Conservation (phyloP, 768 basidiomycete species). For the Russula compacta region DNA sequence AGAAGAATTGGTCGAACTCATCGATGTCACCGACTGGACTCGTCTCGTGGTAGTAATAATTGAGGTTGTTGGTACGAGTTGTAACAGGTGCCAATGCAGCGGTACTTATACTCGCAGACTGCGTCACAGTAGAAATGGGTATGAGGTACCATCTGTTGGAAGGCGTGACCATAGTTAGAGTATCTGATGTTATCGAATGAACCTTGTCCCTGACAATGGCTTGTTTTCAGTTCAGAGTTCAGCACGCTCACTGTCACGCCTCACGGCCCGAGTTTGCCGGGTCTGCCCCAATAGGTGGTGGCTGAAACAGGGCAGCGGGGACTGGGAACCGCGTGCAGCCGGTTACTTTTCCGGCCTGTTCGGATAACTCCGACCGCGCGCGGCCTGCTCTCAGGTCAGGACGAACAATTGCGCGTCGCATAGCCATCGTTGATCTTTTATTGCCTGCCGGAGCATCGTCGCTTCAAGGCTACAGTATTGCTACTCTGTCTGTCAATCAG, state of each 20-base stretch:
- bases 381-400: no score
- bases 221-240: no score
- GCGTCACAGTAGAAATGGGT: background rate
- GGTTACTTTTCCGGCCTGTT: no score
- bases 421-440: no score
- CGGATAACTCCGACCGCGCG: no score
- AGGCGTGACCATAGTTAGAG: background rate
- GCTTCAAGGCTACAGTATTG: no score
- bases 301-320: background rate
- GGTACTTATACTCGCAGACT: background rate
- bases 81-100: no score
- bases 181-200: background rate
- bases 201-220: background rate
- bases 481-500: no score
- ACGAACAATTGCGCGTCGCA: no score
- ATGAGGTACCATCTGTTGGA: background rate
- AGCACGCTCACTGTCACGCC: no score
- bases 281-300: background rate
- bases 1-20: background rate
- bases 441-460: no score
- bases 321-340: background rate
- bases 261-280: background rate
- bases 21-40: background rate
- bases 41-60: background rate
- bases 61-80: background rate